Conservation (phyloP, 2,329 filamentous ascomycete genomes). For the Thelonectria rubi region DNA sequence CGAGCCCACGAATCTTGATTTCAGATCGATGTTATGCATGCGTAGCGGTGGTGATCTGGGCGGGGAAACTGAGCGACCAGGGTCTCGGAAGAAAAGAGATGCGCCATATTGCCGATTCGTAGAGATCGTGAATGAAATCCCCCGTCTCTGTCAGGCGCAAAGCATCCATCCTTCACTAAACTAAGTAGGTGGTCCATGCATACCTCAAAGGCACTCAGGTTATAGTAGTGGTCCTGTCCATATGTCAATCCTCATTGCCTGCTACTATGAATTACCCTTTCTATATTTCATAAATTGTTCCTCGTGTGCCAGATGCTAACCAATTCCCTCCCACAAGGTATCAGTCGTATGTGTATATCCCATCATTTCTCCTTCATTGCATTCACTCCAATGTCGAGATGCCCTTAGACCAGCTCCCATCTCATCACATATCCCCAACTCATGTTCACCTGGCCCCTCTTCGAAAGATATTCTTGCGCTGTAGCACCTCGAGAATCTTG, state of each 20-base stretch:
- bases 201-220: not conserved
- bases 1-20: not conserved
- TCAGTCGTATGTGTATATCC: conserved; percentile 1
- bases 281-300: not conserved
- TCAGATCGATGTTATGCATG: not conserved
- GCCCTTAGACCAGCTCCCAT: conserved; percentile 59
- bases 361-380: conserved; percentile 1
- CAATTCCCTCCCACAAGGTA: conserved; percentile 5
- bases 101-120: not conserved
- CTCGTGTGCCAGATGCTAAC: not conserved
- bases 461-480: conserved; percentile 56
- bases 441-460: conserved; percentile 56
- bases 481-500: conserved; percentile 59
- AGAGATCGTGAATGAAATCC: not conserved
- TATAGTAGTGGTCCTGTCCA: not conserved
- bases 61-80: not conserved
- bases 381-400: not conserved
- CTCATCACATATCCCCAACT: conserved; percentile 54
- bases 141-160: not conserved
- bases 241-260: not conserved
- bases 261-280: not conserved
- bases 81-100: not conserved
- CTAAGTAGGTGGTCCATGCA: too few relatives aligned
- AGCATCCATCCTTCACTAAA: not conserved
- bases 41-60: not conserved